Evolutionary conservation across 768 basidiomycete species (phyloP).

Genomic region (Chalciporus chontae): DNA sequence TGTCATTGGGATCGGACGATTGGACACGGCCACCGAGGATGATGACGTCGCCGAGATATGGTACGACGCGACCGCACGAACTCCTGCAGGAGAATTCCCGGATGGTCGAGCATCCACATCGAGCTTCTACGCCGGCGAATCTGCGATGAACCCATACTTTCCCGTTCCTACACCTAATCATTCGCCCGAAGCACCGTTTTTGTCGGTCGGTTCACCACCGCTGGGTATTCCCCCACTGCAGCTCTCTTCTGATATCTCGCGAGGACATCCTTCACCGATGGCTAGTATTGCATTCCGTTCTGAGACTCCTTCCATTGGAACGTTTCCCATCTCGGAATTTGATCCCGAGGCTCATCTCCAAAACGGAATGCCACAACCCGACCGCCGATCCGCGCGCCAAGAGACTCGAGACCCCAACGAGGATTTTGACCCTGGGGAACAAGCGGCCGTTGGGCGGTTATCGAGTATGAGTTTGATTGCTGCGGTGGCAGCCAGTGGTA

Average conservation of each 20-base stretch:
- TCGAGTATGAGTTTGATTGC: constrained; percentile 95
- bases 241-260: constrained; percentile 10
- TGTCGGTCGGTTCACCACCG: constrained; percentile 13
- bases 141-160: constrained; percentile 50
- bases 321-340: constrained; percentile 5
- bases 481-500: constrained; percentile 76
- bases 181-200: constrained; percentile 21
- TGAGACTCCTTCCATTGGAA: constrained; percentile 11
- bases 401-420: constrained; percentile 33
- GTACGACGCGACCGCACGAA: constrained; percentile 30
- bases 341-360: constrained; percentile 8
- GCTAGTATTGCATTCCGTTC: constrained; percentile 12
- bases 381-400: constrained; percentile 15
- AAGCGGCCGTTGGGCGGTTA: constrained; percentile 80
- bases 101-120: constrained; percentile 14
- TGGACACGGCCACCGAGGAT: constrained; percentile 42
- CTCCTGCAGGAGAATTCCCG: constrained; percentile 28
- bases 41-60: constrained; percentile 37
- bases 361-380: constrained; percentile 14
- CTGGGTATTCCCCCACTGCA: constrained; percentile 15
- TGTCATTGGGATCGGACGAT: constrained; percentile 83
- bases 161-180: constrained; percentile 37
- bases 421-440: constrained; percentile 48
- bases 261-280: constrained; percentile 14
- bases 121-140: constrained; percentile 1